phyloP scores from a whole-genome alignment of 176 grass and related monocot genomes.

The Rhynchospora breviuscula region DNA sequence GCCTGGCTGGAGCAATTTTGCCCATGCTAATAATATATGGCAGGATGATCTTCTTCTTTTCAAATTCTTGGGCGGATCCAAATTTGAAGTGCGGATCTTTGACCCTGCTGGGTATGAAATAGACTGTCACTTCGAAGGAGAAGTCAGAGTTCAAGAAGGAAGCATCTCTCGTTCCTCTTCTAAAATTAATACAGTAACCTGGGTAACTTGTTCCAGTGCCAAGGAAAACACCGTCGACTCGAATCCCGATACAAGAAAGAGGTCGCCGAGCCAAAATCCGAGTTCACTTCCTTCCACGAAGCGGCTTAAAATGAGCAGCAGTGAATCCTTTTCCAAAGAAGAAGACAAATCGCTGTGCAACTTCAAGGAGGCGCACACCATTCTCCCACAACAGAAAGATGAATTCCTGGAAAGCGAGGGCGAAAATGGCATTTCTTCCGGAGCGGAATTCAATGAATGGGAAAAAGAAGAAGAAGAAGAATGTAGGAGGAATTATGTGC shows the following conservation, averaged over 20 bases:
- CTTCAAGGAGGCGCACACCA: too few species aligned
- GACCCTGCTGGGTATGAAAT: too few species aligned
- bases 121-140: too few species aligned
- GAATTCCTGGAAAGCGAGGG: not conserved
- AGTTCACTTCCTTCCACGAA: not conserved
- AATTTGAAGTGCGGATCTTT: too few species aligned
- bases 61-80: too few species aligned
- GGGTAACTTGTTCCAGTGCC: not conserved
- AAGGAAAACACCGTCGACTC: not conserved
- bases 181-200: not conserved
- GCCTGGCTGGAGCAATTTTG: too few species aligned
- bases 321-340: not conserved
- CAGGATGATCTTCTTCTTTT: too few species aligned
- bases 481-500: not conserved
- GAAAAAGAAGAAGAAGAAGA: not conserved
- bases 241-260: not conserved
- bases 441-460: not conserved
- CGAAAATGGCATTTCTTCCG: not conserved
- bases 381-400: not conserved
- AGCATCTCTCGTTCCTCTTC: not conserved
- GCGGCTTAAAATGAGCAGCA: not conserved
- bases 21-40: too few species aligned
- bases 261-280: not conserved
- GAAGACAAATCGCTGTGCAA: not conserved
- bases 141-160: too few species aligned